Base-by-base conservation (phyloP, 768 basidiomycete species). In the Leucogyrophana mollusca region DNA sequence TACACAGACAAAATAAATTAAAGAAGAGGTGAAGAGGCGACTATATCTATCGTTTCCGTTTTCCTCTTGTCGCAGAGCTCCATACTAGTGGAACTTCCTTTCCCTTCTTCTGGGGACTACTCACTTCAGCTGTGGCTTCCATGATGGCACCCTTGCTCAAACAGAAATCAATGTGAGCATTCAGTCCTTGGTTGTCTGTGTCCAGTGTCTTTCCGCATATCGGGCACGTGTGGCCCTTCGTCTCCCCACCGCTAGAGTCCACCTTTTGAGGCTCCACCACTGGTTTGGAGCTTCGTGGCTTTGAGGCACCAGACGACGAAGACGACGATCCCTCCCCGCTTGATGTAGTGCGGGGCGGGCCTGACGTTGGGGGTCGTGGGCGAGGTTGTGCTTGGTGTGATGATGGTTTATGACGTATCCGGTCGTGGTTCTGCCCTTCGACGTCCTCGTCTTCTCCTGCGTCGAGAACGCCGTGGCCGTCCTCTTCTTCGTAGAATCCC, bases 91-190 rank as follows among this genome's bases (percentile, higher is more conserved):
- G 10, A 10, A 35, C 18, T 23, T 30, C 36, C 18, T 16, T 21
- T 37, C 20, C 20, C 16, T 37, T 37, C 35, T 37, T 37, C 18
- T 27, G 44, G 9, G 34, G 24, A 42, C 55, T 59, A 34, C 41
- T 52, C 4, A 59, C 59, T 43, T 60, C 56, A 0, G 54, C 58
- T 46, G 87, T 86, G 0, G 88, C 88, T 56, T 88, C 78, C 48
- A 77, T 68, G 50, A 95, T 93, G 2, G 82, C 87, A 18, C 77
- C 79, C 47, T 81, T 79, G 60, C 89, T 94, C 41, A 96, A 64
- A 58, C 94, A 96, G 56, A 84, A 87, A 64, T 96, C 93, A 35
- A 96, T 75, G 57, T 96, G 93, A n/a, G 79, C 73, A 59, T 96
- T 95, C 25, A 96, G 66, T 4, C 78, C 83, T 39, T 77, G 72